Percentiles rank a stretch among this genome's conserved stretches.
Evolutionary conservation across 148 eudicot species (phyloP).

Genomic region (Chenopodium formosanum): DNA sequence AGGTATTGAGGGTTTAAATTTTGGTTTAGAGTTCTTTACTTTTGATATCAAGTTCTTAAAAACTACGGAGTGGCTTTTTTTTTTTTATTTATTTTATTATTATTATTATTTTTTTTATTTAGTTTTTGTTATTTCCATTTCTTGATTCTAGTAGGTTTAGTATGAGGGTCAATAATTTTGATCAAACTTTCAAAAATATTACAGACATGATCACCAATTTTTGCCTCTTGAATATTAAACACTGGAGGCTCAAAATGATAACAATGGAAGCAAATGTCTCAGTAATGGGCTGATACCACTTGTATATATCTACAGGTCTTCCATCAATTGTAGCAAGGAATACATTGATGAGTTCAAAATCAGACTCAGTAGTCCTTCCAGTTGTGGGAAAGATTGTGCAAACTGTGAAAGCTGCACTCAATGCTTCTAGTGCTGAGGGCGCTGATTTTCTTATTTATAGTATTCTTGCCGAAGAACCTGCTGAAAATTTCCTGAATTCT

Average conservation of each 20-base stretch:
- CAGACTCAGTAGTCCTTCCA: constrained; percentile 84
- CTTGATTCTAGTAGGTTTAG: background rate
- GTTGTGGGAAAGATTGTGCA: constrained; percentile 76
- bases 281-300: constrained; percentile 9
- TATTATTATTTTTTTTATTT: background rate
- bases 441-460: constrained; percentile 84
- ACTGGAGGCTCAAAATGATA: background rate
- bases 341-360: constrained; percentile 71
- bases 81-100: too few relatives aligned
- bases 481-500: constrained; percentile 35
- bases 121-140: background rate
- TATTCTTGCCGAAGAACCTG: constrained; percentile 30
- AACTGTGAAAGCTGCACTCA: constrained; percentile 61
- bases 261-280: background rate
- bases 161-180: background rate
- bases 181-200: background rate
- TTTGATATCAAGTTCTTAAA: too few relatives aligned
- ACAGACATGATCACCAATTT: background rate
- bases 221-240: background rate
- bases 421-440: constrained; percentile 84
- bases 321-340: constrained; percentile 93
- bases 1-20: too few relatives aligned
- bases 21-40: too few relatives aligned
- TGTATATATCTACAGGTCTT: constrained; percentile 51
- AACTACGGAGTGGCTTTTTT: too few relatives aligned